Evolutionary conservation across 1,284 basidiomycete genomes (phyloP).

Genomic region (Austropuccinia psidii): DNA sequence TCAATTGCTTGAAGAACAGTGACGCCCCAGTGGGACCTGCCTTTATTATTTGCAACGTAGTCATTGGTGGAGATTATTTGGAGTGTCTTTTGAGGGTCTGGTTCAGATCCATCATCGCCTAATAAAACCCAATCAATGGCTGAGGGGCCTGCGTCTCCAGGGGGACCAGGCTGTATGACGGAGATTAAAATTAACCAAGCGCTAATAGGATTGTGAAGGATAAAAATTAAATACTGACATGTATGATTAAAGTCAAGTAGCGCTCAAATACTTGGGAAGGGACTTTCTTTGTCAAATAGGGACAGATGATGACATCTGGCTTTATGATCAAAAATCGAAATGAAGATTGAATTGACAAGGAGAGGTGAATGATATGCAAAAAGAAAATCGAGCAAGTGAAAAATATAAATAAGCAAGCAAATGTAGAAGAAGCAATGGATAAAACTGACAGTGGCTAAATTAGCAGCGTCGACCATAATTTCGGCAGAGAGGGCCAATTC

Average conservation of each 20-base stretch:
- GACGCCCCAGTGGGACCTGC: slow-evolving; percentile 49
- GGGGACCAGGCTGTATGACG: slow-evolving; percentile 50
- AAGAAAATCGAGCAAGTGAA: background rate
- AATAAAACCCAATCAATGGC: slow-evolving; percentile 51
- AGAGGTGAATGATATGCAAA: background rate
- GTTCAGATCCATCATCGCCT: slow-evolving; percentile 49
- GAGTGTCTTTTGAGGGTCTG: slow-evolving; percentile 46
- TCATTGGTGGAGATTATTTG: slow-evolving; percentile 42
- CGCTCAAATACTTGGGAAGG: slow-evolving; percentile 48
- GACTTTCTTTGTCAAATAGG: slow-evolving; percentile 51
- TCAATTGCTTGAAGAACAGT: slow-evolving; percentile 46
- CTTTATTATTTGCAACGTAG: slow-evolving; percentile 29
- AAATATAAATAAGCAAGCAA: background rate
- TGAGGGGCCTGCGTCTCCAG: slow-evolving; percentile 52
- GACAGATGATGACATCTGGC: slow-evolving; percentile 51
- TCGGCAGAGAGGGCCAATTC: slow-evolving; percentile 49
- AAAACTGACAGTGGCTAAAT: slow-evolving; percentile 41
- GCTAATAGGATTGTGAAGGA: background rate
- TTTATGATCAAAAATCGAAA: slow-evolving; percentile 26
- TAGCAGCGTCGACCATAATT: slow-evolving; percentile 49
- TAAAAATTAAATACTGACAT: slow-evolving; percentile 39
- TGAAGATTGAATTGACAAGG: no score
- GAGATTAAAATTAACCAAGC: background rate
- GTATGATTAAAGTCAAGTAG: slow-evolving; percentile 51
- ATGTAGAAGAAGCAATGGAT: background rate